Conservation (phyloP, 306 rosid genomes). For the Echinosophora koreensis region DNA sequence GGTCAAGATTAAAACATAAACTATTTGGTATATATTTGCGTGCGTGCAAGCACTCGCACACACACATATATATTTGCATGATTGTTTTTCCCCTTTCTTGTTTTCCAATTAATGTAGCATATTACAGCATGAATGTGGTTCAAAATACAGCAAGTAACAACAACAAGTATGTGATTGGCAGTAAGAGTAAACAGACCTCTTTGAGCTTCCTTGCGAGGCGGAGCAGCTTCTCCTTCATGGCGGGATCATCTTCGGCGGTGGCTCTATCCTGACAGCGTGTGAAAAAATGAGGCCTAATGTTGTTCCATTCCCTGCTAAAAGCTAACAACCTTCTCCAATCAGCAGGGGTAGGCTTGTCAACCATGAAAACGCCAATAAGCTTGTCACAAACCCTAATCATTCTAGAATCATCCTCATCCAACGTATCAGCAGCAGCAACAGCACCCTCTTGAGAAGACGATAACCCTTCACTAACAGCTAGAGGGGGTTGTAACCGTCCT, state of each 20-base stretch:
- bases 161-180: background rate
- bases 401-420: slow-evolving; percentile 51
- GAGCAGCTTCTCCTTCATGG: slow-evolving; percentile 76
- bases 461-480: slow-evolving; percentile 42
- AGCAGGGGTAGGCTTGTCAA: slow-evolving; percentile 83
- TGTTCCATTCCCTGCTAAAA: slow-evolving; percentile 84
- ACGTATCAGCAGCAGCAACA: too few species aligned
- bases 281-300: slow-evolving; percentile 80
- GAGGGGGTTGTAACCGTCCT: slow-evolving; percentile 40
- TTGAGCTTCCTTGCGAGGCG: slow-evolving; percentile 85
- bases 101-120: background rate
- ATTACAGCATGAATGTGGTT: background rate
- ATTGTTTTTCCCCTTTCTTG: background rate
- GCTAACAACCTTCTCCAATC: slow-evolving; percentile 91
- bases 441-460: slow-evolving; percentile 32
- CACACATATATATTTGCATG: background rate
- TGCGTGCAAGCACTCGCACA: too few species aligned
- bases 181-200: slow-evolving; percentile 70
- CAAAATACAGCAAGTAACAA: background rate
- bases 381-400: slow-evolving; percentile 80
- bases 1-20: too few species aligned
- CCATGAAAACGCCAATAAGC: slow-evolving; percentile 88
- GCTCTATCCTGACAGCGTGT: slow-evolving; percentile 68
- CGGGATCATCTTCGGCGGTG: slow-evolving; percentile 60
- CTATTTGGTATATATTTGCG: too few species aligned